These are phyloP conservation scores for Backusella parvicylindrica DNA, from an alignment of 192 early-diverging fungal species.

Conservation along the genomic window DNA sequence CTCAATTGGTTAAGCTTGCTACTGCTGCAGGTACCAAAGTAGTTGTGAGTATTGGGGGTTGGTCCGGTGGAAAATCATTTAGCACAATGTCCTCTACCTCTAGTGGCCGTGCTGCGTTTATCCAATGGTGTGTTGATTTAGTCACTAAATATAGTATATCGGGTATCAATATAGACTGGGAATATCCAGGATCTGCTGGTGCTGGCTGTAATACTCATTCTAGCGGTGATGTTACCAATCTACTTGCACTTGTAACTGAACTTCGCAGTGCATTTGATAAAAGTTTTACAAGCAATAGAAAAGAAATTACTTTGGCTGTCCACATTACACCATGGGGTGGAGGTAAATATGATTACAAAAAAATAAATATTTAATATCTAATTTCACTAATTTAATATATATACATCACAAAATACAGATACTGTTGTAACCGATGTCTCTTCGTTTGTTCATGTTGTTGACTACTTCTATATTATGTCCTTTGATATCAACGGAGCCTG, in stretches of 20 bases:
- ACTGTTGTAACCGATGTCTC: constrained; percentile 55
- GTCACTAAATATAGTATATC: neutral
- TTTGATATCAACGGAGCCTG: constrained; percentile 63
- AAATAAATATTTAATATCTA: constrained; percentile 20
- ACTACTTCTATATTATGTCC: constrained; percentile 64
- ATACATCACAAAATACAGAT: constrained; percentile 36
- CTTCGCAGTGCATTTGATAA: constrained; percentile 46
- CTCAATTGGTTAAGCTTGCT: constrained; percentile 41
- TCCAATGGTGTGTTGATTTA: neutral
- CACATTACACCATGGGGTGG: constrained; percentile 48
- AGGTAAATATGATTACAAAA: constrained; percentile 26
- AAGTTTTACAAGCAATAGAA: constrained; percentile 32
- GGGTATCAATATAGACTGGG: constrained; percentile 37
- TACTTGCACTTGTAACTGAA: constrained; percentile 52
- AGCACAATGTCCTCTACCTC: constrained; percentile 45
- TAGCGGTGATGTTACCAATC: constrained; percentile 59
- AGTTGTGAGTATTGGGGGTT: constrained; percentile 65
- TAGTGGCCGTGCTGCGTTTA: neutral
- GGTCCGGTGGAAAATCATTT: constrained; percentile 61
- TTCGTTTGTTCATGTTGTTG: constrained; percentile 52
- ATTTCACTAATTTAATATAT: constrained; percentile 4
- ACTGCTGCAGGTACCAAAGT: constrained; percentile 46
- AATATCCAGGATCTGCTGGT: constrained; percentile 64
- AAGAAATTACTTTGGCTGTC: constrained; percentile 62
- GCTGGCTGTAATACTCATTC: constrained; percentile 52